phyloP scores from a whole-genome alignment of 2,329 filamentous ascomycete species.

The Verticillium albo-atrum region DNA sequence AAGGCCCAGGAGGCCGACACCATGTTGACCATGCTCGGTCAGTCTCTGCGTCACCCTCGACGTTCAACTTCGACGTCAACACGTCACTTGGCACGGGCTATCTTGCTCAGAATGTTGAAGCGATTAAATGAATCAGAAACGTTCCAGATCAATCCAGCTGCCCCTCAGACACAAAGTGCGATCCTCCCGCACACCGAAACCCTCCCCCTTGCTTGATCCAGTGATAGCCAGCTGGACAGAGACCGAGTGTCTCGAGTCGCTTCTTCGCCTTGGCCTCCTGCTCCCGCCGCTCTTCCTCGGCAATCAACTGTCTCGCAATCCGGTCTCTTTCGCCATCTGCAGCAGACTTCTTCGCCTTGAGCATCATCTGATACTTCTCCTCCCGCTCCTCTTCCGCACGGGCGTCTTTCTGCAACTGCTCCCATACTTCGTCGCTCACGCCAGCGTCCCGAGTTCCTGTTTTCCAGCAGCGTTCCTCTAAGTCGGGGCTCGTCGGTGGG shows the following conservation, averaged over 20 bases:
- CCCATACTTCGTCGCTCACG: slow-evolving; percentile 58
- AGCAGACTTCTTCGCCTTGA: slow-evolving; percentile 20
- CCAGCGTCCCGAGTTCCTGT: slow-evolving; percentile 43
- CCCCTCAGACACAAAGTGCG: slow-evolving; percentile 47
- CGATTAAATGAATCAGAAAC: too few species aligned
- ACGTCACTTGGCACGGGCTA: too few species aligned
- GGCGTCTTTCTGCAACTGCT: slow-evolving; percentile 50
- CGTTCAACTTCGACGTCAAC: too few species aligned
- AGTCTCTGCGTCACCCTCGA: too few species aligned
- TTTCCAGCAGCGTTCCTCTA: not conserved
- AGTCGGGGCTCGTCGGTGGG: not conserved
- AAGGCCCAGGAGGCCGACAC: too few species aligned
- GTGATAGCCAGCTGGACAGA: slow-evolving; percentile 49
- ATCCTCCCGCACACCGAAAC: slow-evolving; percentile 59
- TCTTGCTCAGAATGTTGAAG: too few species aligned
- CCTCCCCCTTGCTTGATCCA: slow-evolving; percentile 60
- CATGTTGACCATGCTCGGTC: too few species aligned
- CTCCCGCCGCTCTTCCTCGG: slow-evolving; percentile 32
- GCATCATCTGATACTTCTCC: slow-evolving; percentile 27
- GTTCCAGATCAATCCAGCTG: slow-evolving; percentile 14
- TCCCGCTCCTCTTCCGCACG: slow-evolving; percentile 31
- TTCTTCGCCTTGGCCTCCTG: slow-evolving; percentile 31
- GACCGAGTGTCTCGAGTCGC: slow-evolving; percentile 48
- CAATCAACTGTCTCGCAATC: slow-evolving; percentile 29
- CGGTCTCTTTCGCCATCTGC: slow-evolving; percentile 25